Evolutionary conservation across 2,329 filamentous ascomycete genomes (phyloP).

Genomic region (Fusarium albosuccineum): DNA sequence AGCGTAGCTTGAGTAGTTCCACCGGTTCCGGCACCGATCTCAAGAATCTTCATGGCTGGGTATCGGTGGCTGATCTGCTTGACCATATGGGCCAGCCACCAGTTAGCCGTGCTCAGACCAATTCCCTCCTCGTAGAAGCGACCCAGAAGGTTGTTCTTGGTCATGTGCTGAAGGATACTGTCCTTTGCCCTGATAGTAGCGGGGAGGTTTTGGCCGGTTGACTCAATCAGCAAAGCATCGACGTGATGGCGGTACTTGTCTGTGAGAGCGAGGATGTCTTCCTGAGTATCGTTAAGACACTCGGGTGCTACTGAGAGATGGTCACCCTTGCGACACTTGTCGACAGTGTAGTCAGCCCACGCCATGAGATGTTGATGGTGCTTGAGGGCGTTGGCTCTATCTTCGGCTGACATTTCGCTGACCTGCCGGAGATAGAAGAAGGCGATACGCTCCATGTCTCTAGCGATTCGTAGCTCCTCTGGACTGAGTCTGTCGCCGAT

Average conservation of each 20-base stretch:
- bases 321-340: no score
- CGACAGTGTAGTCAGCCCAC: no score
- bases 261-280: no score
- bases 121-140: slow-evolving; percentile 48
- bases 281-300: no score
- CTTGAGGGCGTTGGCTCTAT: no score
- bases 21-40: not conserved
- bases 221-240: slow-evolving; percentile 45
- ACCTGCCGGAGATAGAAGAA: not conserved
- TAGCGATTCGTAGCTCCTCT: not conserved
- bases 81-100: slow-evolving; percentile 32
- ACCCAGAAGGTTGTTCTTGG: slow-evolving; percentile 50
- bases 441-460: not conserved
- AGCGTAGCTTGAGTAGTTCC: no score
- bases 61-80: slow-evolving; percentile 16
- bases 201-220: slow-evolving; percentile 51
- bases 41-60: slow-evolving; percentile 18
- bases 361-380: no score
- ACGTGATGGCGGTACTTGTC: no score
- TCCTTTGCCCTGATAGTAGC: slow-evolving; percentile 50
- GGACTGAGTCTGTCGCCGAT: not conserved
- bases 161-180: slow-evolving; percentile 55
- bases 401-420: no score
- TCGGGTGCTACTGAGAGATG: no score
- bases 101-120: slow-evolving; percentile 13